These are phyloP conservation scores for Lachnellula suecica DNA, from an alignment of 2,329 filamentous ascomycete genomes.

Conservation along the genomic window DNA sequence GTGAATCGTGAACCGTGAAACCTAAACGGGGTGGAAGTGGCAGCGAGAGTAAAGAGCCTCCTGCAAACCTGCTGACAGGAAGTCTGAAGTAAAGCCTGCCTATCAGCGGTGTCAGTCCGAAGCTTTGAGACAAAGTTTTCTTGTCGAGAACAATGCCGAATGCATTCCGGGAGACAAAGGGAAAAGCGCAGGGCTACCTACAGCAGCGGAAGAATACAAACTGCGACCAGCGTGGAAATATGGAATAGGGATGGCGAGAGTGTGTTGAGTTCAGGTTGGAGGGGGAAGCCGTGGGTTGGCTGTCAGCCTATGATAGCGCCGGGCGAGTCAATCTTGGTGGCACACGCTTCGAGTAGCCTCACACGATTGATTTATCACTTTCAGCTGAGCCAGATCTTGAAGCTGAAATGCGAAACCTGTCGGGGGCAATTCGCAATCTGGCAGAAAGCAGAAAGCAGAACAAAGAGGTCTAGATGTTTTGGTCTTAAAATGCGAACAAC, in stretches of 20 bases:
- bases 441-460: too few relatives aligned
- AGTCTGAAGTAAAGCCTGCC: not conserved
- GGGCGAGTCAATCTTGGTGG: not conserved
- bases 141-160: not conserved
- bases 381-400: not conserved
- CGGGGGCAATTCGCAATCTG: too few relatives aligned
- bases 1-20: too few relatives aligned
- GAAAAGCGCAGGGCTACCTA: constrained; percentile 5
- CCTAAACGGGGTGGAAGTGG: too few relatives aligned
- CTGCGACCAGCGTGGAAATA: constrained; percentile 13
- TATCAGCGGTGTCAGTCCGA: not conserved
- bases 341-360: constrained; percentile 64
- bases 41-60: constrained; percentile 5
- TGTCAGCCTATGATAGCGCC: not conserved
- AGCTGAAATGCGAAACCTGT: too few relatives aligned
- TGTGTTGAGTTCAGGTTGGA: not conserved
- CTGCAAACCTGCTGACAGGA: constrained; percentile 13
- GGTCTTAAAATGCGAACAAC: too few relatives aligned
- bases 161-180: not conserved
- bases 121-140: not conserved
- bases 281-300: not conserved
- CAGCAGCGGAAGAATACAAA: constrained; percentile 17
- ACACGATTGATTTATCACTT: constrained; percentile 29
- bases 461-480: too few relatives aligned
- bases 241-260: not conserved